Evolutionary conservation across 2,329 filamentous ascomycete genomes (phyloP).

Genomic region (Cytospora schulzeri): DNA sequence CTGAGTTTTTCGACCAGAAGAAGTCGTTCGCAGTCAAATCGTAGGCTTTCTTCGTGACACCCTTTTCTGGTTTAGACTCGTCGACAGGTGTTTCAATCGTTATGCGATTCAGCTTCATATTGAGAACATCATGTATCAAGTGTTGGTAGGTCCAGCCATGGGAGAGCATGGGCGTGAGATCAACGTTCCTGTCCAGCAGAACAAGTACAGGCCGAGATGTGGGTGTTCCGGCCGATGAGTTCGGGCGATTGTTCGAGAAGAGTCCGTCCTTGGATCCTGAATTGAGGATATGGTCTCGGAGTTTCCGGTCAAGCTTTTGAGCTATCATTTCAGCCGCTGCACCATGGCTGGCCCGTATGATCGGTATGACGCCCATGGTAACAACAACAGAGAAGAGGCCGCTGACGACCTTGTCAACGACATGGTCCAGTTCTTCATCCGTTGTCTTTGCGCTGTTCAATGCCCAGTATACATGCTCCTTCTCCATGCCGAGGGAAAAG

Average conservation of each 20-base stretch:
- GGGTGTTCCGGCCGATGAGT: conserved; percentile 61
- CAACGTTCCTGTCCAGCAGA: conserved; percentile 92
- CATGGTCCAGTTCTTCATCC: conserved; percentile 83
- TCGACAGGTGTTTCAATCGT: conserved; percentile 85
- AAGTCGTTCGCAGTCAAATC: conserved; percentile 90
- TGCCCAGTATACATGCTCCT: conserved; percentile 90
- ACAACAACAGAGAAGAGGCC: conserved; percentile 97
- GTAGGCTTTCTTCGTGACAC: conserved; percentile 82
- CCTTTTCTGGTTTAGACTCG: conserved; percentile 72
- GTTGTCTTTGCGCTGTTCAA: conserved; percentile 90
- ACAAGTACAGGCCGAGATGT: conserved; percentile 85
- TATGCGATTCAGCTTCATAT: conserved; percentile 76
- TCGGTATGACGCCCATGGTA: conserved; percentile 96
- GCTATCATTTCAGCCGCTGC: conserved; percentile 94
- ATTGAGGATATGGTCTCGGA: conserved; percentile 94
- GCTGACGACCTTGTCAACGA: conserved; percentile 89
- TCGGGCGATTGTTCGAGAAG: conserved; percentile 73
- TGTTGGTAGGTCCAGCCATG: conserved; percentile 86
- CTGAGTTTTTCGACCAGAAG: conserved; percentile 94
- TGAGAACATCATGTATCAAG: conserved; percentile 71
- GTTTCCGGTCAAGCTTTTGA: conserved; percentile 89
- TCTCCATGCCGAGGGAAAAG: conserved; percentile 91
- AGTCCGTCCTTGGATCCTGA: conserved; percentile 84
- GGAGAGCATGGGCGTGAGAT: conserved; percentile 96
- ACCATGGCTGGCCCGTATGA: conserved; percentile 91